Evolutionary conservation across 176 grass and related monocot genomes (phyloP), one percentile per base, ranked within the genome.

Genomic region (Rhipidocladum racemiflorum): DNA sequence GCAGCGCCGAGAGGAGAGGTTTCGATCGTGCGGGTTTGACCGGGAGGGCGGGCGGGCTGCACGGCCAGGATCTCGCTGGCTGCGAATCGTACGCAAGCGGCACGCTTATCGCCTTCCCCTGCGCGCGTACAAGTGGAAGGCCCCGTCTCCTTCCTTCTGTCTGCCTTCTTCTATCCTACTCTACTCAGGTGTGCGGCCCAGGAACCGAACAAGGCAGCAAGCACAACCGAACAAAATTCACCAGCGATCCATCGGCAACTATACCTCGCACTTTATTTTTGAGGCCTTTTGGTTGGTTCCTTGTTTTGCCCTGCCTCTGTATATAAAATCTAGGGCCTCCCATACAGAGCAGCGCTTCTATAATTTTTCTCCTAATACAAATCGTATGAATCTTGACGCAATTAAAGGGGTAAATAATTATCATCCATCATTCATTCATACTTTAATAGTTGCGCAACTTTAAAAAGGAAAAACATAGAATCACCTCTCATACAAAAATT

Each of bases 1-100:
- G 54, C 54, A 7, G 55, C 32, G 17, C 55, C 57, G 15, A 5
- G n/a, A 5, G 53, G 20, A 16, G 2, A 24, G 1, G 1, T 0
- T 6, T 18, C 28, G 65, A 11, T 36, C 50, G 78, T 43, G 79
- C 36, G 66, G 54, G 25, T 46, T 76, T 56, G 82, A 57, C 49
- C 49, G 6, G 6, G 72, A 84, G n/a, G n/a, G n/a, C n/a, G n/a
- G n/a, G n/a, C 75, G 53, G 8, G 2, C 21, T 11, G 53, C 50
- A 21, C 50, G 50, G 50, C 18, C 17, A 53, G 50, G 53, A 56
- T 53, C 46, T 35, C 35, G 49, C 60, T 3, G 20, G 7, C 20
- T 0, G 51, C 51, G 15, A 68, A 56, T 84, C 82, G 72, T 76
- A 70, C 73, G 63, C 62, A 15, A 45, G 61, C 72, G 50, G 18